Base-by-base conservation (phyloP, 2,329 filamentous ascomycete genomes). In the Escovopsis sp. region DNA sequence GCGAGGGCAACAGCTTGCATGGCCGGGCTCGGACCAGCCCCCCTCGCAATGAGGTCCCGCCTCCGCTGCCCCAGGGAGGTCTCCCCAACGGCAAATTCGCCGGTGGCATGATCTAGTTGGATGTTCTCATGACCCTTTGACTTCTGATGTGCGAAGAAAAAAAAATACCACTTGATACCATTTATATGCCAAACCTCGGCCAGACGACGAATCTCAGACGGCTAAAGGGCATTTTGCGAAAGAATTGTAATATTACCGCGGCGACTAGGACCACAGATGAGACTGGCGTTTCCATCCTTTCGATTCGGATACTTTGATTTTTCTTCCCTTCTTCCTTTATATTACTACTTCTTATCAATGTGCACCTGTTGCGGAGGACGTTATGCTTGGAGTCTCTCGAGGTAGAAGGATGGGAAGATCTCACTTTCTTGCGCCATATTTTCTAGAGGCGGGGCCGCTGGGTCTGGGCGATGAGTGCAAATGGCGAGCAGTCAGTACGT, bases 21-120 rank as follows among this genome's bases (percentile, higher is more conserved):
- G 41, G 47, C 10, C 53, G 57, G 43, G 50, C 53, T 10, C 54
- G 58, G 41, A 52, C 52, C 37, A 55, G 48, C 33, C 56, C 54
- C 36, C 48, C 50, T 40, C 53, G 49, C 9, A 53, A 48, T 26
- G 48, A 51, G 32, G 50, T 42, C 26, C 57, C 49, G 36, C 56
- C 51, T 15, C 58, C 51, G 34, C 39, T 54, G 47, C 56, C 53
- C 34, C 48, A 42, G 43, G 50, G 50, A 37, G 51, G 48, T 43
- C 51, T 59, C 39, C 49, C 55, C n/a, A 53, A 49, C 39, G 54
- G 56, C 42, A 55, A 47, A 42, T 45, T 63, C 45, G 62, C 66
- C 0, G 67, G 66, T 19, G 67, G 67, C 40, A 67, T 70, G 66
- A 68, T 70, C 45, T 70, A 52, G 60, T 45, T 9, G 19, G 19